Evolutionary conservation across 306 rosid species (phyloP), one percentile per base, ranked within the genome.

Genomic region (Ammopiptanthus mongolicus): DNA sequence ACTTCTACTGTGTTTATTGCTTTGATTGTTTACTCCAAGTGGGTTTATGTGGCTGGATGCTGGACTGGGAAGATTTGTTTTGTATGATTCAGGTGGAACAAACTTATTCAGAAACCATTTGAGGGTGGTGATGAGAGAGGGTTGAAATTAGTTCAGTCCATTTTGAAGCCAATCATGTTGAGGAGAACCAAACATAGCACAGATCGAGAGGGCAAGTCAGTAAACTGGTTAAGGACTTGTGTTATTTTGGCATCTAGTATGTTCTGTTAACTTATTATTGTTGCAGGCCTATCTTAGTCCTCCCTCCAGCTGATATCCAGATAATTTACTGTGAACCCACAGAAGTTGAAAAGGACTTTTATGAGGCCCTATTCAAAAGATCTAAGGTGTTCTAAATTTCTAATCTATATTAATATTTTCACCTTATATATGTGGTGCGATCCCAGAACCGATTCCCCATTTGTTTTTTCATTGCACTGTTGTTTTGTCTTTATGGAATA

Each of bases 101-200:
- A 88, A 81, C 97, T 94, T 55, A 80, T 94, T 71, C 98, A 94
- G 82, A 94, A 94, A 77, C 98, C 98, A 77, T 90, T 89, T 73
- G 98, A 94, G 81, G 93, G 93, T 72, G 98, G 98, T 72, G 97
- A 94, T 86, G 96, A 87, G 78, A 91, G 94, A 80, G 96, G 95
- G 68, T 78, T 91, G 71, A 94, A 90, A 69, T 83, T 94, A 83
- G 97, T 91, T 78, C 97, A 94, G 78, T 90, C 98, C 75, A 87
- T 94, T 81, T 86, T 94, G 77, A 91, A 94, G 84, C 88, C 94
- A 64, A 90, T 91, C 81, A 94, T 94, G 98, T 83, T 94, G 79
- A 88, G 97, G 89, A 94, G 98, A 82, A 94, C 98, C 65, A 94
- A 94, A 87, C 74, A 58, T 74, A 94, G 96, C 87, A 91, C 89